phyloP scores from a whole-genome alignment of 352 stramenopile species.

The Blastocystis hominis region DNA sequence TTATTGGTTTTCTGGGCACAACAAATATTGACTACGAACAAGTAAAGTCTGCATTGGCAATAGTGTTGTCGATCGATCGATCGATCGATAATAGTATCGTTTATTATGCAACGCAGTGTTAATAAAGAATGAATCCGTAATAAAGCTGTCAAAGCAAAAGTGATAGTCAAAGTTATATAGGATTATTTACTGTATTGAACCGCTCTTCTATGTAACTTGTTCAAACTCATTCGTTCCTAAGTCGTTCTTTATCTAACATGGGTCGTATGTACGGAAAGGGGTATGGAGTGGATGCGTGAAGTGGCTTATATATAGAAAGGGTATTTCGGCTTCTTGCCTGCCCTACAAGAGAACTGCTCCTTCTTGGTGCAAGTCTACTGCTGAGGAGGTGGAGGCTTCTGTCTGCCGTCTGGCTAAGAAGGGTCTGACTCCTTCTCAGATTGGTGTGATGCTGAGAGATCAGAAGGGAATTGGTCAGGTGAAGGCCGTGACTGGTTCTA shows the following conservation, averaged over 20 bases:
- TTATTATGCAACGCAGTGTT: background rate
- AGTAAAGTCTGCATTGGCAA: background rate
- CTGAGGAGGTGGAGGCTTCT: conserved; percentile 90
- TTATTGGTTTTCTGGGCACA: background rate
- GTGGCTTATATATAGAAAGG: conserved; percentile 68
- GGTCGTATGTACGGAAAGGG: conserved; percentile 59
- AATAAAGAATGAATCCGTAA: too few species aligned
- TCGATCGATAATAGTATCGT: background rate
- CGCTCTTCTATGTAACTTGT: background rate
- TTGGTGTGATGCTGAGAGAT: conserved; percentile 98
- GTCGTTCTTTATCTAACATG: conserved; percentile 42
- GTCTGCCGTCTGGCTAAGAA: conserved; percentile 99
- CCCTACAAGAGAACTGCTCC: conserved; percentile 97
- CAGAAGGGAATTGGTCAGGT: conserved; percentile 97
- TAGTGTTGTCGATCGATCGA: background rate
- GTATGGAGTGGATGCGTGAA: background rate
- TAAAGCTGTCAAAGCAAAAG: background rate
- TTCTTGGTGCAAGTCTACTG: conserved; percentile 91
- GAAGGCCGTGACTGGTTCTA: conserved; percentile 91
- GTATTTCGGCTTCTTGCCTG: conserved; percentile 94
- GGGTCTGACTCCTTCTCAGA: conserved; percentile 88
- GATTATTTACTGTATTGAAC: background rate
- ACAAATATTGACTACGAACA: background rate
- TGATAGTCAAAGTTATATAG: background rate
- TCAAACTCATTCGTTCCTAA: conserved; percentile 28